These are phyloP conservation scores for Cyclotella baltica DNA, from an alignment of 108 stramenopile species.

Conservation along the genomic window DNA sequence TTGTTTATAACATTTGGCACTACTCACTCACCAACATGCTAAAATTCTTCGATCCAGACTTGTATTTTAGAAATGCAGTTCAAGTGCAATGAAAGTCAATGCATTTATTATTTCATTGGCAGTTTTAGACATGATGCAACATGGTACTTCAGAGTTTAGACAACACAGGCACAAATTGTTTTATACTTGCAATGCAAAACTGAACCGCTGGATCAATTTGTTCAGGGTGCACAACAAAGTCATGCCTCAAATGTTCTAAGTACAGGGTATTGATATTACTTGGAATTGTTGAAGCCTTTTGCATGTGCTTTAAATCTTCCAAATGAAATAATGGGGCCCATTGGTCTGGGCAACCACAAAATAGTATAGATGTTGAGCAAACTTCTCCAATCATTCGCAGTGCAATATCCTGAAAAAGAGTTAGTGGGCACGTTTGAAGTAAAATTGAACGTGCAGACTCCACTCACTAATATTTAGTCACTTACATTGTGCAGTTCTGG, in stretches of 20 bases:
- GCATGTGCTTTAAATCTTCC: conserved; percentile 49
- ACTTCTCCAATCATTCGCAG: conserved; percentile 44
- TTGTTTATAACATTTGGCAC: too few species aligned
- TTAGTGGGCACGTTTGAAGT: neutral
- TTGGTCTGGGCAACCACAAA: conserved; percentile 67
- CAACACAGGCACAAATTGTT: neutral
- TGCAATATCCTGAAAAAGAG: conserved; percentile 40
- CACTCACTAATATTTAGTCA: conserved; percentile 6
- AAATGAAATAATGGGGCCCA: conserved; percentile 76
- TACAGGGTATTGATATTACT: conserved; percentile 44
- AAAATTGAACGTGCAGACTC: neutral
- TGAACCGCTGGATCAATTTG: conserved; percentile 50
- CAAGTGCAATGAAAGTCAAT: too few species aligned
- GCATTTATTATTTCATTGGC: too few species aligned
- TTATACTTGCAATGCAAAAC: conserved; percentile 45
- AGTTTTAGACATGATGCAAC: too few species aligned
- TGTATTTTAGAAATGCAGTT: too few species aligned
- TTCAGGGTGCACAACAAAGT: conserved; percentile 57
- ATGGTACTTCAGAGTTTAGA: neutral
- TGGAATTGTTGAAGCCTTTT: conserved; percentile 31
- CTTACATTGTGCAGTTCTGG: conserved; percentile 70
- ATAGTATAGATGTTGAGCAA: conserved; percentile 64
- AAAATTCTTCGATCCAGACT: too few species aligned
- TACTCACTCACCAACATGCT: too few species aligned
- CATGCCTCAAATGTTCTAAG: conserved; percentile 52